Evolutionary conservation across 2,329 filamentous ascomycete species (phyloP).

Genomic region (Ceratocystis lukuohia): DNA sequence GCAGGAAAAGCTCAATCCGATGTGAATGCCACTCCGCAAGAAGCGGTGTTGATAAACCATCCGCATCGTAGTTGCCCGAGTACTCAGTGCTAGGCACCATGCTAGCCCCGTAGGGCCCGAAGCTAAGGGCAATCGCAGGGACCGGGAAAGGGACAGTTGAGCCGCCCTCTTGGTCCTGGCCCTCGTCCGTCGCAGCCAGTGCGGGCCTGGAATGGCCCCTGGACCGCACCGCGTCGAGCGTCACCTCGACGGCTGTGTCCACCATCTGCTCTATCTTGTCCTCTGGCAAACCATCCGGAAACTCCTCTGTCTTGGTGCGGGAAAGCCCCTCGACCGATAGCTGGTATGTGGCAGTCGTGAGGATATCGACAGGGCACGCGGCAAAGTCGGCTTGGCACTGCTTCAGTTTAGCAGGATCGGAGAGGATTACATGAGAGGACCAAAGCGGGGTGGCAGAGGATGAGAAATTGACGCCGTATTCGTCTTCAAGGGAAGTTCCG

Average conservation of each 20-base stretch:
- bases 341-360: conserved; percentile 58
- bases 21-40: conserved; percentile 42
- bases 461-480: conserved; percentile 40
- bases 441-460: conserved; percentile 43
- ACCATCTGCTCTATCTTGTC: conserved; percentile 23
- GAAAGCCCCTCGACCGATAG: conserved; percentile 43
- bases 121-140: conserved; percentile 40
- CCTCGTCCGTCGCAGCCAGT: too few species aligned
- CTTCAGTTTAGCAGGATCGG: conserved; percentile 36
- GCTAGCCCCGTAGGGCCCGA: conserved; percentile 54
- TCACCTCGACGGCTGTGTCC: conserved; percentile 33
- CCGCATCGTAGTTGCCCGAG: conserved; percentile 43
- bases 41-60: conserved; percentile 34
- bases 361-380: conserved; percentile 43
- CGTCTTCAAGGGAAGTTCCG: conserved; percentile 50
- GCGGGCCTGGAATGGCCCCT: background rate
- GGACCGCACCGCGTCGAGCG: conserved; percentile 25
- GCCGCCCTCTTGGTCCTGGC: background rate
- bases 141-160: background rate
- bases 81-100: conserved; percentile 56
- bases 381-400: conserved; percentile 45
- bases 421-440: conserved; percentile 53
- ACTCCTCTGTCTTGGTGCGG: conserved; percentile 32
- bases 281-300: conserved; percentile 32
- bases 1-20: conserved; percentile 41